Base-by-base conservation (phyloP, 2,329 filamentous ascomycete species). In the Penicillium decumbens region DNA sequence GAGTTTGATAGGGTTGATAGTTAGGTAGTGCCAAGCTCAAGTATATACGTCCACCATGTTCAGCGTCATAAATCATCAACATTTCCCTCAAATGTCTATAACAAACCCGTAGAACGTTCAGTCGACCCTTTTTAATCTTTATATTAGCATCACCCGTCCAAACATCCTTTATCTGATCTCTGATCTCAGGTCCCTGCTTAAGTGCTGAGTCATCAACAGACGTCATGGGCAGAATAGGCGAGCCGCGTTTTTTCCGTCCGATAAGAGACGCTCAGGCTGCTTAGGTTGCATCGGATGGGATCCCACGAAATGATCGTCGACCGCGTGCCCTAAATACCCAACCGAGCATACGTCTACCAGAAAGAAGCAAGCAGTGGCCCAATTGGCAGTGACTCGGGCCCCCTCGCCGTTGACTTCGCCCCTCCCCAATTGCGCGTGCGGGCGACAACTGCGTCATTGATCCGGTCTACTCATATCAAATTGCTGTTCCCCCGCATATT, bases 401-500 rank as follows among this genome's bases (percentile, higher is more conserved):
- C 18, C 42, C 42, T 32, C 49, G 15, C 15, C 15, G 40, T 41
- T 38, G 45, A 29, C 35, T 50, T 41, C 47, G 49, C 54, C 58
- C 58, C 56, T 57, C 50, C 10, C 27, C 40, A 18, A 47, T 55
- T 51, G 43, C 45, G 50, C 55, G 47, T 54, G 51, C 33, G 43
- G 48, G 45, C 30, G 46, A 45, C 42, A 23, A 44, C 47, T 54
- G 51, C 58, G 51, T 58, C 58, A 59, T 61, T 60, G 49, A 50
- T 42, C 32, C 10, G 43, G 23, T 20, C 39, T 41, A 39, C 28
- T 29, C 35, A 51, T 39, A 56, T 53, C 65, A 69, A 63, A 49
- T 54, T 68, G 65, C 54, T 63, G 52, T 55, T 57, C 28, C 48
- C 52, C 55, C 64, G 61, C 49, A 39, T 60, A 47, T 51, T 62